Conservation (phyloP, 164 flowering plant genomes). For the Cinnamomum micranthum region DNA sequence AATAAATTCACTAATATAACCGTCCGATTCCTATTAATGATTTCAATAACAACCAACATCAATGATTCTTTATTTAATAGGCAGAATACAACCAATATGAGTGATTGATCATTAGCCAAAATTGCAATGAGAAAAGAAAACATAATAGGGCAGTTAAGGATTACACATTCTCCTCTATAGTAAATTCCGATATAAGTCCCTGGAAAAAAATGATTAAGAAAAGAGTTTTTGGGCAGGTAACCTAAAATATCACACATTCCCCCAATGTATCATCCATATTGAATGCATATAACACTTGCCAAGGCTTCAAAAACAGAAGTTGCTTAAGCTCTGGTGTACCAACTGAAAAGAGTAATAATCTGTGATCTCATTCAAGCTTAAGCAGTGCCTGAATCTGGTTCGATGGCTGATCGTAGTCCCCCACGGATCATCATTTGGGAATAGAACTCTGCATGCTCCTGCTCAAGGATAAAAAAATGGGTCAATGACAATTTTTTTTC, state of each 20-base stretch:
- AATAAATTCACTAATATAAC: too few species aligned
- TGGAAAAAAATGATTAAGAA: too few species aligned
- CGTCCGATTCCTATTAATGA: too few species aligned
- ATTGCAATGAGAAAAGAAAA: too few species aligned
- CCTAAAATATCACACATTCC: not conserved
- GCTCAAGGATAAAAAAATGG: slow-evolving; percentile 6
- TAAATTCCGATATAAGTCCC: too few species aligned
- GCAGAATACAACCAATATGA: too few species aligned
- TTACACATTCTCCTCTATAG: too few species aligned
- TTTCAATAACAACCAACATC: too few species aligned
- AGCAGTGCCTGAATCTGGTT: slow-evolving; percentile 36
- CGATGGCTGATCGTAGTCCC: slow-evolving; percentile 36
- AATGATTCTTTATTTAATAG: too few species aligned
- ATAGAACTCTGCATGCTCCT: slow-evolving; percentile 55
- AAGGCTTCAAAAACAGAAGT: not conserved
- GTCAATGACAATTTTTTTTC: not conserved
- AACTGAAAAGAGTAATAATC: not conserved
- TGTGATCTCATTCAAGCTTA: slow-evolving; percentile 9
- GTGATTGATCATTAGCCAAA: too few species aligned
- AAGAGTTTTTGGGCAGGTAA: too few species aligned
- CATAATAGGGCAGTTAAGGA: too few species aligned
- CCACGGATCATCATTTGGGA: slow-evolving; percentile 40
- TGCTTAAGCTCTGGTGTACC: not conserved
- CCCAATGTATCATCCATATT: not conserved
- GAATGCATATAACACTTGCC: not conserved